Percentiles rank a stretch among this genome's conserved stretches.
Evolutionary conservation across 2,329 filamentous ascomycete genomes (phyloP).

Genomic region (Beauveria sp.): DNA sequence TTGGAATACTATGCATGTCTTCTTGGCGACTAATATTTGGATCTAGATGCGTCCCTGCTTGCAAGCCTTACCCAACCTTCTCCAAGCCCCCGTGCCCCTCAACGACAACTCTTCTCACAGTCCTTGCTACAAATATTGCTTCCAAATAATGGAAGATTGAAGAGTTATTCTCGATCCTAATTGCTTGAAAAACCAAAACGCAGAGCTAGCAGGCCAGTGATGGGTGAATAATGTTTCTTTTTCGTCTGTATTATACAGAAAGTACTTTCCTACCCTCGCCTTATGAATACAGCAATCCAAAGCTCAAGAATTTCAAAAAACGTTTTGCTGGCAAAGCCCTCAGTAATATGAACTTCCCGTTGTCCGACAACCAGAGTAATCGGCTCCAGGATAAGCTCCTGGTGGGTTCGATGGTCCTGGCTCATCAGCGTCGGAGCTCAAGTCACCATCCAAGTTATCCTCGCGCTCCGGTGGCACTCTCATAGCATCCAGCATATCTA

Average conservation of each 20-base stretch:
- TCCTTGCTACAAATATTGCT: not conserved
- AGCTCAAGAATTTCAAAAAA: not conserved
- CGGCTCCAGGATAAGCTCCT: constrained; percentile 43
- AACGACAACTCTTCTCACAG: not conserved
- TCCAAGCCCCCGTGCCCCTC: constrained; percentile 13
- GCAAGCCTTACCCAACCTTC: constrained; percentile 13
- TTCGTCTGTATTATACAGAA: not conserved
- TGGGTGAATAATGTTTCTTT: not conserved
- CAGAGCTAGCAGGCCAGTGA: not conserved
- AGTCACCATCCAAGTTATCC: constrained; percentile 25
- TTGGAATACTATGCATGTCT: not conserved
- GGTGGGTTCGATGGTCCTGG: constrained; percentile 27
- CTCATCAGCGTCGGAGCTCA: constrained; percentile 33
- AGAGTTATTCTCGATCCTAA: no score
- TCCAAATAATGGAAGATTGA: not conserved
- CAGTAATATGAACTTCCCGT: constrained; percentile 33
- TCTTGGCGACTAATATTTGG: constrained; percentile 11
- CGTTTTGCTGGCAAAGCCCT: not conserved
- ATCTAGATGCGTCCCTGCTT: constrained; percentile 12
- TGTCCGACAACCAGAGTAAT: constrained; percentile 26
- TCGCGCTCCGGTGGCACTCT: constrained; percentile 29
- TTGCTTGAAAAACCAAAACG: not conserved
- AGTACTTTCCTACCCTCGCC: not conserved
- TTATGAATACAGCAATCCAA: not conserved
- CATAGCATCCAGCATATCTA: constrained; percentile 56